Base-by-base conservation (phyloP, 768 basidiomycete genomes). In the Auricularia heimuer region DNA sequence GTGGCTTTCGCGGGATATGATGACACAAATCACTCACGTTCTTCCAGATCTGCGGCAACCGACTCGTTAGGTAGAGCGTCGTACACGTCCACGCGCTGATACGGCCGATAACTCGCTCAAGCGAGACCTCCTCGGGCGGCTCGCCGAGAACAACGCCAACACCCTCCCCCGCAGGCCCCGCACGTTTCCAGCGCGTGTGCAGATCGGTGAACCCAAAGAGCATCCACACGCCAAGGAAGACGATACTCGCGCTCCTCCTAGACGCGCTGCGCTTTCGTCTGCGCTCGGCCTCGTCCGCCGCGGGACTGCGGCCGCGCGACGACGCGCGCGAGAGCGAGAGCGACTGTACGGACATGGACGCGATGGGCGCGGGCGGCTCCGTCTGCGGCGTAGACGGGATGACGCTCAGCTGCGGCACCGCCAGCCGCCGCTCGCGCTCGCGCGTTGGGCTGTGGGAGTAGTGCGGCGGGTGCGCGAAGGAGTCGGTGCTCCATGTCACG, bases 11-110 rank as follows among this genome's bases (percentile, higher is more conserved):
- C 39, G 39, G 39, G 8, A 51, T 4, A 8, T 18, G 3, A 18
- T 6, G 47, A 51, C 47, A 51, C 11, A 10, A 18, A 45, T 33
- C 44, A 85, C 93, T 73, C 74, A 97, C 95, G 71, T 98, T 98
- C 76, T 95, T 96, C 97, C 97, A 98, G 68, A 99, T 97, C 75
- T 99, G 97, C 24, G 97, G 97, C 70, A 99, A 76, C 66, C 97
- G 85, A 3, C 90, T 92, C 3, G 96, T 98, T 42, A 99, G 78
- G 75, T 99, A 99, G 16, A 98, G 78, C 0, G 86, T 90, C 1
- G 95, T 94, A 73, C 96, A 98, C 21, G 88, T 72, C 97, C 97
- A 99, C 8, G 97, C 95, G 64, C 90, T 94, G 63, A 94, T 84
- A 2, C 97, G 87, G 1, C 97, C 97, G 61, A 98, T 77, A 33